Evolutionary conservation across 1,139 yeast genomes (phyloP).

Genomic region (Geotrichum klebahnii): DNA sequence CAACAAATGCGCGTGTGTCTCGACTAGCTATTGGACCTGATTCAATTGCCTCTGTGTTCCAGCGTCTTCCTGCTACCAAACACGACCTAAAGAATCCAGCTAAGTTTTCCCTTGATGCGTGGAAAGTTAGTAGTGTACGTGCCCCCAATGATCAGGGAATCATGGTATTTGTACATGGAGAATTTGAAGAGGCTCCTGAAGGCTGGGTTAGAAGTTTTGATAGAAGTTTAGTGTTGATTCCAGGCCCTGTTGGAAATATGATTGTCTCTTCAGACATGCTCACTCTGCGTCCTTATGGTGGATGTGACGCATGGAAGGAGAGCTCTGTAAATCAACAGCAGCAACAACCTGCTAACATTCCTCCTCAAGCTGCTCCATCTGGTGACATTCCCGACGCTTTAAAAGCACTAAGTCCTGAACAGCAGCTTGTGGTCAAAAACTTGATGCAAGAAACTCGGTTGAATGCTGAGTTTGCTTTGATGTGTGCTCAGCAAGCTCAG

Average conservation of each 20-base stretch:
- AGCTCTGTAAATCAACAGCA: constrained; percentile 17
- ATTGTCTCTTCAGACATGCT: constrained; percentile 82
- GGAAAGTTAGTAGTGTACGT: constrained; percentile 45
- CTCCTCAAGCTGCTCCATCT: constrained; percentile 25
- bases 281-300: constrained; percentile 60
- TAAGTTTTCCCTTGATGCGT: constrained; percentile 72
- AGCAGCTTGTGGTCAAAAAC: constrained; percentile 62
- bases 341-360: constrained; percentile 14
- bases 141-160: constrained; percentile 68
- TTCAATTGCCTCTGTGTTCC: constrained; percentile 57
- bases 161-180: constrained; percentile 76
- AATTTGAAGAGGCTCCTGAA: constrained; percentile 60
- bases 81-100: constrained; percentile 67
- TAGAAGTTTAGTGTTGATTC: constrained; percentile 68
- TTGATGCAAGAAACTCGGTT: constrained; percentile 71
- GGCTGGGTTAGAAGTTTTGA: constrained; percentile 69
- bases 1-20: constrained; percentile 50
- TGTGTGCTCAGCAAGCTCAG: constrained; percentile 84
- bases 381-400: constrained; percentile 29
- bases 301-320: constrained; percentile 56
- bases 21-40: constrained; percentile 72
- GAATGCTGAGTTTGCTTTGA: constrained; percentile 69
- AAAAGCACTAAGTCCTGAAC: constrained; percentile 46
- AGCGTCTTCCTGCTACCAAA: constrained; percentile 66
- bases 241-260: constrained; percentile 64